phyloP scores from a whole-genome alignment of 495 filamentous ascomycete genomes.

The Letharia lupina region DNA sequence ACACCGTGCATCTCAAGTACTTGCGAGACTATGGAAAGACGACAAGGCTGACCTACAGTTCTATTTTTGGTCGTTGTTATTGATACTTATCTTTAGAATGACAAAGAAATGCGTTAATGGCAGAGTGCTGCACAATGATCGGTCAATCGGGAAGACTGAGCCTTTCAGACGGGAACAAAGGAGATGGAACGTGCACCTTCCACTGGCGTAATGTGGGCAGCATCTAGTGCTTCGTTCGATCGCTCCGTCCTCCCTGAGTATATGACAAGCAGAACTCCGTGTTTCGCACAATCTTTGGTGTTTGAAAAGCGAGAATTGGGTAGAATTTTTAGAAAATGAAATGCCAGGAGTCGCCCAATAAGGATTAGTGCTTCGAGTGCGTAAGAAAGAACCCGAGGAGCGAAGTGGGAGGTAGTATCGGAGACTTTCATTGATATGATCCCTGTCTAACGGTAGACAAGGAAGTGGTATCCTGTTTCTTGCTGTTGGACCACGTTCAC shows the following conservation, averaged over 20 bases:
- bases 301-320: background rate
- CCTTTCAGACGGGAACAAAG: background rate
- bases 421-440: background rate
- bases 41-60: background rate
- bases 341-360: background rate
- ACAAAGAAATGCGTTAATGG: background rate
- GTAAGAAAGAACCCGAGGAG: background rate
- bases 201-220: background rate
- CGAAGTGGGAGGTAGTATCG: too few species aligned
- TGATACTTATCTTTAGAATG: background rate
- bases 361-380: background rate
- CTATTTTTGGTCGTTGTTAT: background rate
- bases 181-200: background rate
- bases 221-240: background rate
- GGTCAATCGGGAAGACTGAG: background rate
- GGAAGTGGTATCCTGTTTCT: background rate
- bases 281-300: background rate
- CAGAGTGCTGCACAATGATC: background rate
- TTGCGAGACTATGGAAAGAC: background rate
- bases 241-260: background rate
- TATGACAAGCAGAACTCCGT: background rate
- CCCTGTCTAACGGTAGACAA: background rate
- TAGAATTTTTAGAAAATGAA: background rate
- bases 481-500: too few species aligned
- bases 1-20: background rate